Evolutionary conservation across 371 early-diverging fungal species (phyloP).

Genomic region (Mucor racemosus): DNA sequence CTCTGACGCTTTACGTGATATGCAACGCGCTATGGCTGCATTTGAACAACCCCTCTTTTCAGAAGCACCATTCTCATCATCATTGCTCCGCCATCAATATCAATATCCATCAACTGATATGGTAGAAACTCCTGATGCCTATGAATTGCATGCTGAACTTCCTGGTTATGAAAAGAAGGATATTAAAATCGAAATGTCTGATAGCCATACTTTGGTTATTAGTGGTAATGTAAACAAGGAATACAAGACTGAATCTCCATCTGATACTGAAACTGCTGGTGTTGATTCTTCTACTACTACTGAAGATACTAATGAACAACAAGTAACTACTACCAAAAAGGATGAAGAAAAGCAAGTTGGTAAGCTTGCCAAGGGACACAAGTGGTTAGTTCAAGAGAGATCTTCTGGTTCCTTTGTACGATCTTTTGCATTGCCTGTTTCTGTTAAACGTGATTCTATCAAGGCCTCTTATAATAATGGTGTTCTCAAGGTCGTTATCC

Average conservation of each 20-base stretch:
- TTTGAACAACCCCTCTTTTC: slow-evolving; percentile 38
- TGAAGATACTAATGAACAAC: neutral
- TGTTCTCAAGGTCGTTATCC: slow-evolving; percentile 74
- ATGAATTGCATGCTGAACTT: slow-evolving; percentile 39
- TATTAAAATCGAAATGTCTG: slow-evolving; percentile 33
- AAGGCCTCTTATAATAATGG: slow-evolving; percentile 49
- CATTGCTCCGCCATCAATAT: neutral
- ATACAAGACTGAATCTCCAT: neutral
- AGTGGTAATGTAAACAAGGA: slow-evolving; percentile 26
- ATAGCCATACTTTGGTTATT: slow-evolving; percentile 31
- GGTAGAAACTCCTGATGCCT: slow-evolving; percentile 31
- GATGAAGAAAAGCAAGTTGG: slow-evolving; percentile 2
- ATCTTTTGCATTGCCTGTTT: slow-evolving; percentile 38
- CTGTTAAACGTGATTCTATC: slow-evolving; percentile 33
- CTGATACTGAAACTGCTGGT: neutral
- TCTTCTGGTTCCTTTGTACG: slow-evolving; percentile 38
- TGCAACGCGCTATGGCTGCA: slow-evolving; percentile 30
- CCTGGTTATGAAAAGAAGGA: slow-evolving; percentile 42
- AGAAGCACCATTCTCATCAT: slow-evolving; percentile 12
- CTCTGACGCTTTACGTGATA: slow-evolving; percentile 39
- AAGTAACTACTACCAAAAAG: neutral
- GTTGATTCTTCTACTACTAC: neutral
- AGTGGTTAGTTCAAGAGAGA: slow-evolving; percentile 47
- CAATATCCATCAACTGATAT: slow-evolving; percentile 34
- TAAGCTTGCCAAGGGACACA: neutral